Conservation (phyloP, 805 yeast species). For the Saccharomycopsis sp. region DNA sequence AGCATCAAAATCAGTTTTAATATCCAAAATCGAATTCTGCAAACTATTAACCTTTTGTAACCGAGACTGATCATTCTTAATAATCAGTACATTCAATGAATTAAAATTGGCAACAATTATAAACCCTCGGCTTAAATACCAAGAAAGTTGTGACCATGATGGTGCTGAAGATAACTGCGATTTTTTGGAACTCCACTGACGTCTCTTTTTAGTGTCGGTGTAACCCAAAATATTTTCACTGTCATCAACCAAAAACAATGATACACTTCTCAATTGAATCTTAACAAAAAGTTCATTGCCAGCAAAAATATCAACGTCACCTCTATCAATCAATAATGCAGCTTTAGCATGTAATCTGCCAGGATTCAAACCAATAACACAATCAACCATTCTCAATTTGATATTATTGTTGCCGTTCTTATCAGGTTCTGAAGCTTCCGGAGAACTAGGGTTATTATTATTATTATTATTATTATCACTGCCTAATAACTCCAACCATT, state of each 20-base stretch:
- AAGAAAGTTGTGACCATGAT: constrained; percentile 36
- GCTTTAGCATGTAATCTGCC: constrained; percentile 50
- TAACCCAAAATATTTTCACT: constrained; percentile 29
- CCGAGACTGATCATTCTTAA: constrained; percentile 18
- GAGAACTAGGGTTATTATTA: constrained; percentile 8
- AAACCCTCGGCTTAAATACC: constrained; percentile 43
- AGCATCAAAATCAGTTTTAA: constrained; percentile 44
- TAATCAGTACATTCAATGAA: constrained; percentile 14
- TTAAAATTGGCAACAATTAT: constrained; percentile 43
- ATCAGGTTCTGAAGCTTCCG: constrained; percentile 3
- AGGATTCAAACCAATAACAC: constrained; percentile 59
- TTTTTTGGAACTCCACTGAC: constrained; percentile 21
- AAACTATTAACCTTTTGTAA: constrained; percentile 17
- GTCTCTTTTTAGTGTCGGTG: constrained; percentile 9
- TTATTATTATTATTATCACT: constrained; percentile 16
- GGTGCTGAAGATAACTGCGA: constrained; percentile 13
- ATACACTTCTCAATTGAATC: constrained; percentile 42
- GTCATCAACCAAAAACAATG: constrained; percentile 63
- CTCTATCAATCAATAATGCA: constrained; percentile 43
- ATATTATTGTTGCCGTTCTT: constrained; percentile 20
- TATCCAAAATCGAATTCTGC: constrained; percentile 31
- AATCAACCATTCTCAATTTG: constrained; percentile 37
- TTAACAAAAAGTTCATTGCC: constrained; percentile 32
- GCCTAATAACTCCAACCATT: constrained; percentile 45
- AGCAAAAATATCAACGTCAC: constrained; percentile 42